Base-by-base conservation (phyloP, 2,329 filamentous ascomycete genomes). In the Cladophialophora carrionii region DNA sequence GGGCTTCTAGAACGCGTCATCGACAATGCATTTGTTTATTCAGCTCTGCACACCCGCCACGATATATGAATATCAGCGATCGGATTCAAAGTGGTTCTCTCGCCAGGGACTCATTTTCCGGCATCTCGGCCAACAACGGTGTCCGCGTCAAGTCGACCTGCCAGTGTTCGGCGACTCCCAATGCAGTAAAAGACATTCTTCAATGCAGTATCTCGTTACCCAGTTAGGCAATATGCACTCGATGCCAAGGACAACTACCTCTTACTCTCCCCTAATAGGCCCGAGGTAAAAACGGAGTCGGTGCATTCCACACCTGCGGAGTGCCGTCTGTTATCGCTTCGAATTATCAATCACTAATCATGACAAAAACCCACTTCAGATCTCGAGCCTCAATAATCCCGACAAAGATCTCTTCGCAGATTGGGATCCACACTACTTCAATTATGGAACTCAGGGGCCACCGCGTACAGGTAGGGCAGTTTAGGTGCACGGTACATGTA, bases 1-100 rank as follows among this genome's bases (percentile, higher is more conserved):
- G 46, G 57, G 57, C n/a, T 41, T 17, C n/a, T 29, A 31, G 51
- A 41, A 60, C 46, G 26, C 31, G 34, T 52, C 46, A n/a, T 60
- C 57, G 51, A 60, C 29, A 24, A 51, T 29, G 57, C 46, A 20
- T 52, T 52, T n/a, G 46, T 60, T 34, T 60, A 52, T 52, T 60
- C 57, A 22, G 57, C 57, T 20, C 12, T 60, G 29, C 46, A 60
- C 31, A 37, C 51, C 22, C 31, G 41, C 14, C 41, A 46, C 12
- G 32, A 43, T 8, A 54, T 34, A 54, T 54, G 52, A 54, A 34
- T 20, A 24, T 51, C 14, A 43, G 17, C 5, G 37, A 5, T 43
- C 37, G 37, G 4, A 43, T 6, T 1, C 14, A 43, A 7, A 43
- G 26, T n/a, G 4, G 17, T 17, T n/a, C 17, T n/a, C 37, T 3